Conservation (phyloP, 371 early-diverging fungal genomes). For the Sanchytrium tribonematis region DNA sequence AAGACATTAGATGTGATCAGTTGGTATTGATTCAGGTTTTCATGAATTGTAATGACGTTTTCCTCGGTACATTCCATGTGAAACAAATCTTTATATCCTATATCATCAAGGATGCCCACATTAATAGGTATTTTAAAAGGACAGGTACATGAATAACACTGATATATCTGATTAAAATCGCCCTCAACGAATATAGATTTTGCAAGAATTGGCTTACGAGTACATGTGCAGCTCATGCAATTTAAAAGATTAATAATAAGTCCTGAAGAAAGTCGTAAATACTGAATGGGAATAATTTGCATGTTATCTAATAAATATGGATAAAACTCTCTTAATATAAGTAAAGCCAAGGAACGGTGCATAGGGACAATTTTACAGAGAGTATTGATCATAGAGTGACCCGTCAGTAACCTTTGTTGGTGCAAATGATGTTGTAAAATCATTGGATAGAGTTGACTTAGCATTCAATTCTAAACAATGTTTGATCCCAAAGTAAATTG, state of each 20-base stretch:
- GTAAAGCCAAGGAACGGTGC: background rate
- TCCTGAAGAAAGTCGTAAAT: background rate
- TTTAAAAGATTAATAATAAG: background rate
- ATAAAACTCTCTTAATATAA: background rate
- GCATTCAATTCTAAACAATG: background rate
- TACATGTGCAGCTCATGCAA: background rate
- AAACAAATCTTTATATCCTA: background rate
- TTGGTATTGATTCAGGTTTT: background rate
- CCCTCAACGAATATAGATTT: background rate
- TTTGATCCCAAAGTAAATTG: background rate
- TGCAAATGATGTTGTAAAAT: background rate
- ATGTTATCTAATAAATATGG: background rate
- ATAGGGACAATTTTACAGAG: background rate
- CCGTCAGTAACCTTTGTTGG: background rate
- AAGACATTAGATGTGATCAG: background rate
- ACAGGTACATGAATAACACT: background rate
- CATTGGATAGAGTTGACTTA: background rate
- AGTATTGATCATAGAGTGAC: background rate
- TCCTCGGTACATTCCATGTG: background rate
- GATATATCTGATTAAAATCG: background rate
- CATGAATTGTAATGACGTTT: background rate
- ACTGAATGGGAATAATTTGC: background rate
- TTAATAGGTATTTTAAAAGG: background rate
- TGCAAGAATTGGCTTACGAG: background rate
- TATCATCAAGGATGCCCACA: background rate